Base-by-base conservation (phyloP, 305 asterid species). In the Solanum hybrid region DNA sequence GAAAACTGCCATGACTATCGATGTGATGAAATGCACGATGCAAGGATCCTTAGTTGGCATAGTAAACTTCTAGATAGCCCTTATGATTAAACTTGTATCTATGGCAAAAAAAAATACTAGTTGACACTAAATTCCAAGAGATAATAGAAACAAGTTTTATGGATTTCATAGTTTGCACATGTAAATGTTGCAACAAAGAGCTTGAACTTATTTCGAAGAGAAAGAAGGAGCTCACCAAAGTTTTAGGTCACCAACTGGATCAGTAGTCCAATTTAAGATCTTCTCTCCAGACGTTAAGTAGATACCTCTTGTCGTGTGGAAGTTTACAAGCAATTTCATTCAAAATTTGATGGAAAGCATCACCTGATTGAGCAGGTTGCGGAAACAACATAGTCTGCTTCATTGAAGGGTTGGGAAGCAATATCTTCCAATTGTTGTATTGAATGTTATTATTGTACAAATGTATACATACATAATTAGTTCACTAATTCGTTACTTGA, bases 381-480 rank as follows among this genome's bases (percentile, higher is more conserved):
- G 96, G 96, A 91, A 95, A 96, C 29, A 96, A 41, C 97, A 96
- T 94, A 7, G 97, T 97, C 90, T 94, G 96, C 91, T 95, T 94
- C 97, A 96, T 95, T 1, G 98, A 95, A 41, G 97, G 97, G 91
- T 96, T 95, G 1, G 97, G 96, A 8, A 96, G 97, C 68, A 95
- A 85, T 88, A 96, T 94, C 90, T 96, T 38, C 45, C 45, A 38
- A 38, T 38, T 38, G 13, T 38, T 38, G 45, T 10, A 38, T 38
- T 38, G 45, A 10, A 38, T 10, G 13, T 38, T 38, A 38, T 38
- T 38, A 8, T 38, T 38, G 13, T 38, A 38, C 45, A 10, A 38
- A 38, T 38, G 45, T 38, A 38, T 38, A 38, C 12, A 38, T 38
- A 10, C 45, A 38, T 38, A 38, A 10, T 38, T 38, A 38, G 13